Percentiles rank a stretch among this genome's conserved stretches.
Conservation (phyloP, 2,329 filamentous ascomycete species). For the Torrubiella hemipterigena region DNA sequence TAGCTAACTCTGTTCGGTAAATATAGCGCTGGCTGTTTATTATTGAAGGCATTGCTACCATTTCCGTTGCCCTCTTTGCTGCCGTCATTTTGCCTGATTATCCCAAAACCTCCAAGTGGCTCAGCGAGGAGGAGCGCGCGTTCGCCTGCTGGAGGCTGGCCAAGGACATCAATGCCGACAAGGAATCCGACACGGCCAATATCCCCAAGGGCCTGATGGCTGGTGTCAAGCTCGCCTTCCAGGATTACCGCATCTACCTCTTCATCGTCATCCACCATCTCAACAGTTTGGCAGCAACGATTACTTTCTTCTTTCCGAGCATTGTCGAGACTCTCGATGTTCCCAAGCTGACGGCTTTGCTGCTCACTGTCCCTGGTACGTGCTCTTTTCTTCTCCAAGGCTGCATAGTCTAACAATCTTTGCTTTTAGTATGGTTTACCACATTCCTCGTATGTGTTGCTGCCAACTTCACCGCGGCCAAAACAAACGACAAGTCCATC, state of each 20-base stretch:
- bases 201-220: no score
- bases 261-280: conserved; percentile 42
- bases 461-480: conserved; percentile 42
- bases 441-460: conserved; percentile 40
- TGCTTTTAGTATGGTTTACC: conserved; percentile 21
- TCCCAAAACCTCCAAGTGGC: conserved; percentile 49
- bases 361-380: conserved; percentile 38
- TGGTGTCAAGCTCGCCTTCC: conserved; percentile 34
- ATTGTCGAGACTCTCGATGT: conserved; percentile 52
- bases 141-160: conserved; percentile 40
- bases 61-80: conserved; percentile 37
- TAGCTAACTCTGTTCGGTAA: no score
- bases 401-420: background rate
- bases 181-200: conserved; percentile 23
- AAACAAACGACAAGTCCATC: conserved; percentile 39
- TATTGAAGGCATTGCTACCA: conserved; percentile 50
- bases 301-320: conserved; percentile 55
- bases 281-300: conserved; percentile 40
- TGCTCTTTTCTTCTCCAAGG: background rate
- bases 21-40: conserved; percentile 59
- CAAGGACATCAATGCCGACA: conserved; percentile 33
- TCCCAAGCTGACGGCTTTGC: conserved; percentile 37
- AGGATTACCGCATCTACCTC: conserved; percentile 37
- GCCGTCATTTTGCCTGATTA: conserved; percentile 56
- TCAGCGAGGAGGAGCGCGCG: conserved; percentile 46